Base-by-base conservation (phyloP, 2,329 filamentous ascomycete species). In the Alternaria sp. region DNA sequence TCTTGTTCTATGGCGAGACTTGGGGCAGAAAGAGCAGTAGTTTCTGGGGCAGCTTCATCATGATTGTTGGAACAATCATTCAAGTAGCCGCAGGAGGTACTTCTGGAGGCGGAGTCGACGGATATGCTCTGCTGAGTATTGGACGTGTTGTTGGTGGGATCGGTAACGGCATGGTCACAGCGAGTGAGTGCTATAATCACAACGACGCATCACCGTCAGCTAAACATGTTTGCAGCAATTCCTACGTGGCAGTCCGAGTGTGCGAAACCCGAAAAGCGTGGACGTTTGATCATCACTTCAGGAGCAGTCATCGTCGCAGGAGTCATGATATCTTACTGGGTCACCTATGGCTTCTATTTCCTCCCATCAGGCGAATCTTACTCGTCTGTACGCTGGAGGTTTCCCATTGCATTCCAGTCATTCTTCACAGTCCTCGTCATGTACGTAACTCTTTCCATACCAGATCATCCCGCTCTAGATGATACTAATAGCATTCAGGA, bases 31-130 rank as follows among this genome's bases (percentile, higher is more conserved):
- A 71, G 43, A 71, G 66, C 38, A 69, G 69, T 8, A 70, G 72
- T 14, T 70, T 69, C 25, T 58, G 73, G 49, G 65, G 60, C 4
- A 57, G 63, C 43, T 57, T 61, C 6, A 62, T 65, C 52, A 66
- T 62, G 32, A 58, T 72, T n/a, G 53, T 73, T 20, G 89, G 89
- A 2, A 90, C 89, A 0, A 76, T 81, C 16, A 75, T 92, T 63
- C 90, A 92, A 34, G 60, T 63, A 20, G 52, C 44, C 0, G 57
- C 57, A n/a, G 57, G 60, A 11, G 60, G 60, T 22, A 16, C 41
- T 9, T 27, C 36, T 28, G 60, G 60, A 16, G 60, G 60, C 3
- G 57, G 76, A 85, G 85, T 62, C 86, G 86, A 1, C 86, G 90
- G 0, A 82, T 87, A 77, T 90, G 90, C 67, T 80, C 85, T 52